Evolutionary conservation across 805 yeast genomes (phyloP).

Genomic region (Wickerhamiella australiensis): DNA sequence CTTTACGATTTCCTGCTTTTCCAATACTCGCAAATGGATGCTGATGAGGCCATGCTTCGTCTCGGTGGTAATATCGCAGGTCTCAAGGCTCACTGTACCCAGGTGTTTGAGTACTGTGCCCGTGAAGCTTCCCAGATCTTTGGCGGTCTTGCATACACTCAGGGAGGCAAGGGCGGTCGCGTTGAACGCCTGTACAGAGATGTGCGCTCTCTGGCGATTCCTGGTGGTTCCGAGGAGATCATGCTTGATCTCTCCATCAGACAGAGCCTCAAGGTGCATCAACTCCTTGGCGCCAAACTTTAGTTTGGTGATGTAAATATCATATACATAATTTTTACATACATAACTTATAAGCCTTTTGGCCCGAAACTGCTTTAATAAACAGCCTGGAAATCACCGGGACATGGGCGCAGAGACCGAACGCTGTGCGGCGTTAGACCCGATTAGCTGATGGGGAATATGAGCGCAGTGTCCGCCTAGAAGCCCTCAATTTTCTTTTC

Average conservation of each 20-base stretch:
- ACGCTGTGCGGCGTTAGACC: too few species aligned
- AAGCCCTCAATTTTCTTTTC: too few species aligned
- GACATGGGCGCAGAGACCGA: too few species aligned
- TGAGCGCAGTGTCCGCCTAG: too few species aligned
- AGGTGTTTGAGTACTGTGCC: slow-evolving; percentile 34
- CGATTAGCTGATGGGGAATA: too few species aligned
- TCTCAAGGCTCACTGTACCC: slow-evolving; percentile 33
- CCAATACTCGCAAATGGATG: slow-evolving; percentile 29
- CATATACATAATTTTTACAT: too few species aligned
- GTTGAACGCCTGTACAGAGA: slow-evolving; percentile 36
- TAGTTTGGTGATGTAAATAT: too few species aligned
- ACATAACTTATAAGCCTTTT: not conserved
- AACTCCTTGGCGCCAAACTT: slow-evolving; percentile 31
- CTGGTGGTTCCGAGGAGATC: slow-evolving; percentile 38
- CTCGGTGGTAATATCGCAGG: slow-evolving; percentile 37
- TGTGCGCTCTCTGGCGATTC: slow-evolving; percentile 35
- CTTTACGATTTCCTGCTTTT: slow-evolving; percentile 31
- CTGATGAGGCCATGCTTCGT: slow-evolving; percentile 32
- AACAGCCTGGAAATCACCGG: too few species aligned
- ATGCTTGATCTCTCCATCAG: slow-evolving; percentile 34
- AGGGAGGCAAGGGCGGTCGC: slow-evolving; percentile 35
- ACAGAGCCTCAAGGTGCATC: slow-evolving; percentile 33
- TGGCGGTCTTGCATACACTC: slow-evolving; percentile 35
- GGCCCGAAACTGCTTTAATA: too few species aligned
- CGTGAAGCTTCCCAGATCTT: slow-evolving; percentile 36